Evolutionary conservation across 805 yeast genomes (phyloP).

Genomic region (Kodamaea kakaduensis): DNA sequence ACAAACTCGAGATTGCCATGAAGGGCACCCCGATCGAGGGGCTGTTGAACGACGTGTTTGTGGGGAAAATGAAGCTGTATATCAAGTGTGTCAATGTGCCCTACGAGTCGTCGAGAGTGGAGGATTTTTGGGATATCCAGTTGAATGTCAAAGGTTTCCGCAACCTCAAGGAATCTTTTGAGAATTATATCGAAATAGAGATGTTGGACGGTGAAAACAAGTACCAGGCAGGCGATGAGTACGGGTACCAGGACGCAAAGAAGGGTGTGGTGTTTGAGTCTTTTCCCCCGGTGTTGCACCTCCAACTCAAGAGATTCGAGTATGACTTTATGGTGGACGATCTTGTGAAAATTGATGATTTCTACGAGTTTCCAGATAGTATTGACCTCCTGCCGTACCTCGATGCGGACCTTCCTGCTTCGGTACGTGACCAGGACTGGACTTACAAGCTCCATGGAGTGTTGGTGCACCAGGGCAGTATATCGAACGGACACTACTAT

Average conservation of each 20-base stretch:
- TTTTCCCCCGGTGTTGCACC: constrained; percentile 89
- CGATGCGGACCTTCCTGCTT: constrained; percentile 49
- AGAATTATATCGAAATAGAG: constrained; percentile 84
- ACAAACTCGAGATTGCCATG: constrained; percentile 85
- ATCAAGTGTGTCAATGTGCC: constrained; percentile 91
- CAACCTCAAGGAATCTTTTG: constrained; percentile 70
- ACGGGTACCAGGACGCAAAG: constrained; percentile 91
- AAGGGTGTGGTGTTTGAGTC: constrained; percentile 91
- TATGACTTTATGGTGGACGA: constrained; percentile 87
- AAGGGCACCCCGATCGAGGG: constrained; percentile 69
- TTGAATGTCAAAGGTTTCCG: constrained; percentile 82
- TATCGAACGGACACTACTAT: constrained; percentile 94
- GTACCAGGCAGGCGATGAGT: constrained; percentile 81
- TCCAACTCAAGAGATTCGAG: constrained; percentile 91
- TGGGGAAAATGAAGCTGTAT: constrained; percentile 94
- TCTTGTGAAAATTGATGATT: constrained; percentile 86
- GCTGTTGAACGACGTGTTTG: constrained; percentile 71
- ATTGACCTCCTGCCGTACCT: constrained; percentile 79
- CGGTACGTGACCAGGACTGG: constrained; percentile 54
- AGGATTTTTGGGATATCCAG: constrained; percentile 98
- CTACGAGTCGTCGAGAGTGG: constrained; percentile 85
- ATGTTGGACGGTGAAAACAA: constrained; percentile 91
- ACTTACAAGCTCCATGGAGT: constrained; percentile 88
- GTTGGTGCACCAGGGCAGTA: constrained; percentile 91
- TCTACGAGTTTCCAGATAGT: constrained; percentile 80